phyloP scores from a whole-genome alignment of 306 rosid species.

The Corylus americana region DNA sequence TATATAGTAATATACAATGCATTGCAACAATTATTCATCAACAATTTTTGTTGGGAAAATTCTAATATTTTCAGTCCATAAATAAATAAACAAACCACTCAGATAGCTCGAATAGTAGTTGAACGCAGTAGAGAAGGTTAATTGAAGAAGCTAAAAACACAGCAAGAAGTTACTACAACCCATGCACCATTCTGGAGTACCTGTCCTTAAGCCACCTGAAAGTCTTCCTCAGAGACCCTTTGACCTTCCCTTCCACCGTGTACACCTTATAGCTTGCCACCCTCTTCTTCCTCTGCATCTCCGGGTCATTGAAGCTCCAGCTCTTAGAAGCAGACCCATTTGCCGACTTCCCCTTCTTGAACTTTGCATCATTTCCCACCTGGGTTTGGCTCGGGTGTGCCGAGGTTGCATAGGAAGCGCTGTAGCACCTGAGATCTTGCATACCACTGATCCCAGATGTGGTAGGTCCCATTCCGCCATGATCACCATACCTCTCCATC shows the following conservation, averaged over 20 bases:
- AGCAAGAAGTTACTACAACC: constrained; percentile 46
- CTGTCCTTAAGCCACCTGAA: constrained; percentile 85
- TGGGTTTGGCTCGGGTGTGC: constrained; percentile 54
- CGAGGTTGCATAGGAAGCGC: constrained; percentile 82
- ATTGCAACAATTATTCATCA: background rate
- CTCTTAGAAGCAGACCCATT: constrained; percentile 58
- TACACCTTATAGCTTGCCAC: constrained; percentile 94
- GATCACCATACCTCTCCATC: constrained; percentile 45
- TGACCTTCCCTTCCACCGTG: constrained; percentile 82
- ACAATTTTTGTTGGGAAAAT: background rate
- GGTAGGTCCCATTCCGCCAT: constrained; percentile 34
- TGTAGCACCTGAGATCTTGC: constrained; percentile 84
- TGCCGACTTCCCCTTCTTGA: constrained; percentile 80
- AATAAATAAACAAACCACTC: background rate
- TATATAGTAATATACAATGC: background rate
- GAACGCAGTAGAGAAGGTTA: background rate
- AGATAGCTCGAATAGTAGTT: background rate
- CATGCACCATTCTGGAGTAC: constrained; percentile 66
- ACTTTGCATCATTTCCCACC: constrained; percentile 44
- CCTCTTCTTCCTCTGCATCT: constrained; percentile 87
- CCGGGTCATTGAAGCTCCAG: constrained; percentile 87
- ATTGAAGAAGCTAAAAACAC: background rate
- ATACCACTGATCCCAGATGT: constrained; percentile 32
- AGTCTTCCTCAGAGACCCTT: constrained; percentile 80
- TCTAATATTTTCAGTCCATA: background rate